Base-by-base conservation (phyloP, 2,329 filamentous ascomycete genomes). In the Scolecobasidium constrictum region DNA sequence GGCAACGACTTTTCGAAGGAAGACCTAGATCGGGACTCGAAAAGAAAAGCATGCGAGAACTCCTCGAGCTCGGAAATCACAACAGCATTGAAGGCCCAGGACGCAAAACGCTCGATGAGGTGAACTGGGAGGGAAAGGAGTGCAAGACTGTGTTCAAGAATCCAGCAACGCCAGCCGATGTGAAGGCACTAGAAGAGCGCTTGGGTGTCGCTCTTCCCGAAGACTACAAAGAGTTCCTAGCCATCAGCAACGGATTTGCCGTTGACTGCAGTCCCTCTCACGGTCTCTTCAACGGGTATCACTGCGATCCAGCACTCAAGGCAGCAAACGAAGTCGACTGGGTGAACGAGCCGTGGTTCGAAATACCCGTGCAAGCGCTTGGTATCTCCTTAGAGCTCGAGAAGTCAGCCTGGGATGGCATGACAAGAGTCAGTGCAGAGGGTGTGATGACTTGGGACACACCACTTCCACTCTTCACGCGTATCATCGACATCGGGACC, bases 211-310 rank as follows among this genome's bases (percentile, higher is more conserved):
- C 17, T 12, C 38, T 51, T 3, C 49, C 48, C 12, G 34, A 35
- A 4, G 48, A 50, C 43, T 51, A 50, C 40, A 50, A 49, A 23
- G 43, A 40, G 21, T 50, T 49, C 36, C 47, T 51, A 13, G 5
- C 18, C 21, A 34, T 50, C 12, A 44, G 47, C 12, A 51, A 51
- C 38, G 48, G 49, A 18, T 45, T 50, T 35, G 40, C 34, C 15
- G 13, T 19, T 16, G 22, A 16, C n/a, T 13, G n/a, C 7, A 20
- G 33, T 35, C 19, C 13, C 5, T n/a, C 9, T 9, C 37, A 41
- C 5, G 28, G 48, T 3, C 40, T 45, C 15, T 45, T 35, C 38
- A 45, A 48, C 15, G 44, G 45, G 6, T 20, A 28, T 11, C 44
- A 35, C 31, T 3, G 11, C 2, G 36, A 26, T 13, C n/a, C 42